These are phyloP conservation scores for Pseudocercospora ulei DNA, from an alignment of 2,329 filamentous ascomycete genomes.

Conservation along the genomic window DNA sequence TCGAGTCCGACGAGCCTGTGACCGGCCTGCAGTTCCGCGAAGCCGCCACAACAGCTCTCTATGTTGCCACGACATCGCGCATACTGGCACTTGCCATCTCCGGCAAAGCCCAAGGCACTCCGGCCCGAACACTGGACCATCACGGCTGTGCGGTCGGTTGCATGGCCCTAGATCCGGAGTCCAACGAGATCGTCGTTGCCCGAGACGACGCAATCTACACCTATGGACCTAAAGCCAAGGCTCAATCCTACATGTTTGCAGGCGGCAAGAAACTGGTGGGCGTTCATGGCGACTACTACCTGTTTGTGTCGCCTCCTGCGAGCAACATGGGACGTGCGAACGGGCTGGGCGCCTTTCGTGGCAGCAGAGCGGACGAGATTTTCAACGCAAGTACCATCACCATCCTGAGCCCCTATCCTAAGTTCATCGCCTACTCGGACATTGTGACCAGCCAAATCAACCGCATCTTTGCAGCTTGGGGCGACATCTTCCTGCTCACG, in stretches of 20 bases:
- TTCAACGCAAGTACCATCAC: slow-evolving; percentile 85
- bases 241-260: slow-evolving; percentile 83
- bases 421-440: slow-evolving; percentile 83
- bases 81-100: slow-evolving; percentile 81
- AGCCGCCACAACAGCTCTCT: slow-evolving; percentile 62
- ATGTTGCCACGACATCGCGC: slow-evolving; percentile 80
- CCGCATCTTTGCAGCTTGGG: slow-evolving; percentile 77
- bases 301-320: slow-evolving; percentile 70
- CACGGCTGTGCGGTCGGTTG: slow-evolving; percentile 85
- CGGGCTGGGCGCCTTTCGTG: slow-evolving; percentile 62
- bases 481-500: slow-evolving; percentile 78
- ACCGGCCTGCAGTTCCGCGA: slow-evolving; percentile 75
- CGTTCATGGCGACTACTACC: slow-evolving; percentile 75
- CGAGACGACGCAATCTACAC: slow-evolving; percentile 93
- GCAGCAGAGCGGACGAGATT: slow-evolving; percentile 61
- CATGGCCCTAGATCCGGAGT: slow-evolving; percentile 74
- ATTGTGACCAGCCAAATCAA: slow-evolving; percentile 71
- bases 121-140: slow-evolving; percentile 80
- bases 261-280: slow-evolving; percentile 74
- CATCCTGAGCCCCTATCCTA: slow-evolving; percentile 80
- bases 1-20: slow-evolving; percentile 92
- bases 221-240: slow-evolving; percentile 75
- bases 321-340: slow-evolving; percentile 49
- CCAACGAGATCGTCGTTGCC: slow-evolving; percentile 80
- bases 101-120: slow-evolving; percentile 78